Evolutionary conservation across 2,329 filamentous ascomycete genomes (phyloP).

Genomic region (Microcera coccophila): DNA sequence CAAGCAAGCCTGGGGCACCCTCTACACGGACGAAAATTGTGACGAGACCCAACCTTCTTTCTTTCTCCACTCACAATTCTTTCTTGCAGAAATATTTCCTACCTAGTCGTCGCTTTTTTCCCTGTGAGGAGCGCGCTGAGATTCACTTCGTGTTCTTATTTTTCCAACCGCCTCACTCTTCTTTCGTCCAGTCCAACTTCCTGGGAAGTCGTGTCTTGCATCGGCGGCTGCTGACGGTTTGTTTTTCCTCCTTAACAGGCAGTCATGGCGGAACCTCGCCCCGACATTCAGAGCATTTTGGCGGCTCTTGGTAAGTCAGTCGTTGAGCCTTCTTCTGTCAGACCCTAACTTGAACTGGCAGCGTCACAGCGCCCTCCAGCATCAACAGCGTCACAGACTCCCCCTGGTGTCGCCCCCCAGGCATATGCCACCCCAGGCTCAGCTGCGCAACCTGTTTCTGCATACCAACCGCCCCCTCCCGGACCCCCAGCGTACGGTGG

Average conservation of each 20-base stretch:
- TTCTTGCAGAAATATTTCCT: too few relatives aligned
- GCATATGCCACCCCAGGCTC: constrained; percentile 39
- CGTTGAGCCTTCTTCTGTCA: constrained; percentile 6
- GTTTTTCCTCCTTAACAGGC: neutral
- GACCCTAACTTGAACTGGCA: constrained; percentile 27
- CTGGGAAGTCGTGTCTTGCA: neutral
- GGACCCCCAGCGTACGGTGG: constrained; percentile 36
- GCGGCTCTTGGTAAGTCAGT: constrained; percentile 44
- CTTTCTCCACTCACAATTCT: neutral
- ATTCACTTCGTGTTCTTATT: too few relatives aligned
- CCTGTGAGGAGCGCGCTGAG: too few relatives aligned
- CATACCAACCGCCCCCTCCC: constrained; percentile 37
- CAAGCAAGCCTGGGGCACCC: neutral
- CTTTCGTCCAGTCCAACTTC: neutral
- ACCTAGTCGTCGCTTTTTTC: too few relatives aligned
- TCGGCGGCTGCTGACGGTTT: neutral
- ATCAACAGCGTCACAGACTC: constrained; percentile 41
- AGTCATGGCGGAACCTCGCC: constrained; percentile 26
- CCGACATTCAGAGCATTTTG: constrained; percentile 41
- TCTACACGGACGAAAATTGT: neutral
- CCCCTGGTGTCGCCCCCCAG: constrained; percentile 35
- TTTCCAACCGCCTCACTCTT: too few relatives aligned
- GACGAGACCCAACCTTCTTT: neutral
- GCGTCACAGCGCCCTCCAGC: constrained; percentile 44
- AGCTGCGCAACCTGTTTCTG: constrained; percentile 32